Base-by-base conservation (phyloP, 768 basidiomycete species). In the Macrolepiota albuminosa region DNA sequence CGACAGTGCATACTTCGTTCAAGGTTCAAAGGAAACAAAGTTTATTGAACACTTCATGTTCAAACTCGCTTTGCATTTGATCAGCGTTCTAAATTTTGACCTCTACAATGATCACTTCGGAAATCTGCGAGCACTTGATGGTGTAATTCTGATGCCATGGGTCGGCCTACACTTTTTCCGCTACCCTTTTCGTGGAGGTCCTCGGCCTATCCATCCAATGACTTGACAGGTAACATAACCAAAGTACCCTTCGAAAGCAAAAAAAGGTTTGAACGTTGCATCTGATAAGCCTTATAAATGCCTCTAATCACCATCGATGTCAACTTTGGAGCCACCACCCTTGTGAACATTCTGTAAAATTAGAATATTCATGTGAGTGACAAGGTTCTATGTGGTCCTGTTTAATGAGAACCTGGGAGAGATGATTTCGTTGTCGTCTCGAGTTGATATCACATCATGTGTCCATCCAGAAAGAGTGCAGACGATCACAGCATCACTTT, bases 161-260 rank as follows among this genome's bases (percentile, higher is more conserved):
- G 18, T 42, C 5, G 6, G 26, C 2, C 13, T 9, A 39, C 21
- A 26, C 14, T 34, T 54, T 10, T 42, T n/a, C 18, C 29, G 6
- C n/a, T 43, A 11, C 5, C 10, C 9, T 39, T 39, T 16, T 40
- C 52, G 11, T n/a, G 29, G 29, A 31, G 40, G 40, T 33, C n/a
- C 45, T 37, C 55, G 18, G 10, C 45, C 55, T 24, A 46, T 16
- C 11, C 21, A 46, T 16, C 11, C 21, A 56, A 39, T 43, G 31
- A 21, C 29, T 60, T 64, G 59, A 61, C 61, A 66, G 53, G 39
- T 64, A 59, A 60, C 59, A 56, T 59, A 55, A 59, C 56, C 59
- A 54, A 29, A 29, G 59, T 45, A 40, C 63, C 40, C 54, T 60
- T 37, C 40, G 39, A 58, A 26, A 29, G 37, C 29, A n/a, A 53